phyloP scores from a whole-genome alignment of 129 eudicot genomes.

The Gnaphalium uliginosum region DNA sequence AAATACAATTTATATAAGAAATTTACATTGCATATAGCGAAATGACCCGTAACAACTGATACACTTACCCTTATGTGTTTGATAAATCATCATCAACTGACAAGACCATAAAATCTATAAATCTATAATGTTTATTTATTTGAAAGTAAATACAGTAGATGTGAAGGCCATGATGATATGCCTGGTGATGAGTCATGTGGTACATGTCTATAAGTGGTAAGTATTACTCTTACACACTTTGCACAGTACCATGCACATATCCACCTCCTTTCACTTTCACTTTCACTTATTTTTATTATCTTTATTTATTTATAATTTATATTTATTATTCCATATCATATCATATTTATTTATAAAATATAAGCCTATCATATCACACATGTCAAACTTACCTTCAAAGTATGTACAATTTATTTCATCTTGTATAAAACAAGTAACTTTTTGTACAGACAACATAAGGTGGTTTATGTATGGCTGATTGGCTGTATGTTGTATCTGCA shows the following conservation, averaged over 20 bases:
- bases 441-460: background rate
- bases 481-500: background rate
- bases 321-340: background rate
- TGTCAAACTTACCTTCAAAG: background rate
- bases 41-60: too few relatives aligned
- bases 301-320: background rate
- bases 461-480: conserved; percentile 6
- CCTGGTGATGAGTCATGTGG: conserved; percentile 24
- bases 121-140: too few relatives aligned
- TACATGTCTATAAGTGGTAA: conserved; percentile 30
- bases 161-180: conserved; percentile 32
- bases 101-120: too few relatives aligned
- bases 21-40: too few relatives aligned
- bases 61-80: too few relatives aligned
- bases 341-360: too few relatives aligned
- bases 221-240: conserved; percentile 31
- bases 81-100: too few relatives aligned
- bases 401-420: too few relatives aligned
- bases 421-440: background rate
- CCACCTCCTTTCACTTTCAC: conserved; percentile 30
- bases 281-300: conserved; percentile 20
- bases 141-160: background rate
- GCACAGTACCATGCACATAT: conserved; percentile 35
- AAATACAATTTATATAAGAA: too few relatives aligned
- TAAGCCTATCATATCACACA: background rate